Evolutionary conservation across 1,284 basidiomycete genomes (phyloP).

Genomic region (Laetiporus sulphureus): DNA sequence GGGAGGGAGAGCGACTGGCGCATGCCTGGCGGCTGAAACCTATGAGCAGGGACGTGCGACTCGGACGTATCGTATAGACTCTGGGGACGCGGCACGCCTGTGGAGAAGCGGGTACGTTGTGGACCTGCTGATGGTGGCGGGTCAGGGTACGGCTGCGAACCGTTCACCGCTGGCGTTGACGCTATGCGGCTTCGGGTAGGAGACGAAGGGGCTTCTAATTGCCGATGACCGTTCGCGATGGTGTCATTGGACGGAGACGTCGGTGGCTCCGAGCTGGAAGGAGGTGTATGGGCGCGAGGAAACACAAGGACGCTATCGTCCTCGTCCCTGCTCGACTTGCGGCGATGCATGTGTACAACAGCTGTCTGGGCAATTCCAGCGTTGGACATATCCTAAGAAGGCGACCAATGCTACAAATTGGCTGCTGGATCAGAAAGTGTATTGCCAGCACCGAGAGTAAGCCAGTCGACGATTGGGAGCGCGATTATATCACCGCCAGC

Average conservation of each 20-base stretch:
- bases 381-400: too few species aligned
- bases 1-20: conserved; percentile 40
- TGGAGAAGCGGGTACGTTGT: too few species aligned
- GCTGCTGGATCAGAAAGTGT: too few species aligned
- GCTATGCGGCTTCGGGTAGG: conserved; percentile 28
- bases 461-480: too few species aligned
- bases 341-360: conserved; percentile 28
- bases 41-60: conserved; percentile 13
- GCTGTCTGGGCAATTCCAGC: too few species aligned
- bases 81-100: conserved; percentile 26
- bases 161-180: conserved; percentile 29
- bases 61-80: conserved; percentile 20
- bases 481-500: too few species aligned
- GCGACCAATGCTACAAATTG: too few species aligned
- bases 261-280: conserved; percentile 10
- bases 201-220: conserved; percentile 7
- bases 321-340: conserved; percentile 30
- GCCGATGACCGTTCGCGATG: conserved; percentile 4
- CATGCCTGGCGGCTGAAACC: conserved; percentile 31
- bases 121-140: conserved; percentile 33
- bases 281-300: conserved; percentile 10
- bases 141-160: conserved; percentile 22
- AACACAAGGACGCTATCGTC: conserved; percentile 22
- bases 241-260: neutral
- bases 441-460: too few species aligned